Percentiles rank a stretch among this genome's conserved stretches.
Conservation (phyloP, 2,329 filamentous ascomycete genomes). For the Metarhizium anisopliae region DNA sequence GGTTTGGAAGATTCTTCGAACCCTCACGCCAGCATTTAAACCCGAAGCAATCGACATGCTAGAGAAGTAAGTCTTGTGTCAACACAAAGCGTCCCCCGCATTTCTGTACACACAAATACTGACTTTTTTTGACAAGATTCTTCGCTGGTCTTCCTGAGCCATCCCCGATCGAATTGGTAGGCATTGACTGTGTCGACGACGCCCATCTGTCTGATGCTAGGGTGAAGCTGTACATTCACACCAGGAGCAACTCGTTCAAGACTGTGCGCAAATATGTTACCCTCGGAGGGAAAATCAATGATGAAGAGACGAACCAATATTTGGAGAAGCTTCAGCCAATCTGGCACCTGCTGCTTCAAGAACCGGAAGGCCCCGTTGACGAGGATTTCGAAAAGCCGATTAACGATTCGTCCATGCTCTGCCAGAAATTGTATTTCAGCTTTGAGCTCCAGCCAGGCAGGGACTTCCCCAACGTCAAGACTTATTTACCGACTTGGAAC, state of each 20-base stretch:
- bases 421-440: slow-evolving; percentile 9
- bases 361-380: slow-evolving; percentile 6
- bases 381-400: slow-evolving; percentile 7
- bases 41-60: slow-evolving; percentile 4
- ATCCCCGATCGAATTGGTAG: slow-evolving; percentile 4
- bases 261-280: slow-evolving; percentile 8
- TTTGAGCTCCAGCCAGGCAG: slow-evolving; percentile 7
- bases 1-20: slow-evolving; percentile 4
- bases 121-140: slow-evolving; percentile 1
- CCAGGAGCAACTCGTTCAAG: slow-evolving; percentile 8
- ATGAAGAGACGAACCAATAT: slow-evolving; percentile 3
- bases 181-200: slow-evolving; percentile 8
- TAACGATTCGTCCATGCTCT: slow-evolving; percentile 1
- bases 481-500: slow-evolving; percentile 8
- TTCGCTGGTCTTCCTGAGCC: neutral
- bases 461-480: slow-evolving; percentile 9
- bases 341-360: slow-evolving; percentile 10
- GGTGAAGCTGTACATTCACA: slow-evolving; percentile 9
- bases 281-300: slow-evolving; percentile 6
- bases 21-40: slow-evolving; percentile 4
- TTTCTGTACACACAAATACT: neutral
- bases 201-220: slow-evolving; percentile 5
- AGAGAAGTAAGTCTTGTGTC: slow-evolving; percentile 2
- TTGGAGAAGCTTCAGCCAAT: slow-evolving; percentile 3
- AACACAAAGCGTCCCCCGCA: neutral